phyloP scores from a whole-genome alignment of 495 filamentous ascomycete genomes.

The Lasiosphaeria hispida region DNA sequence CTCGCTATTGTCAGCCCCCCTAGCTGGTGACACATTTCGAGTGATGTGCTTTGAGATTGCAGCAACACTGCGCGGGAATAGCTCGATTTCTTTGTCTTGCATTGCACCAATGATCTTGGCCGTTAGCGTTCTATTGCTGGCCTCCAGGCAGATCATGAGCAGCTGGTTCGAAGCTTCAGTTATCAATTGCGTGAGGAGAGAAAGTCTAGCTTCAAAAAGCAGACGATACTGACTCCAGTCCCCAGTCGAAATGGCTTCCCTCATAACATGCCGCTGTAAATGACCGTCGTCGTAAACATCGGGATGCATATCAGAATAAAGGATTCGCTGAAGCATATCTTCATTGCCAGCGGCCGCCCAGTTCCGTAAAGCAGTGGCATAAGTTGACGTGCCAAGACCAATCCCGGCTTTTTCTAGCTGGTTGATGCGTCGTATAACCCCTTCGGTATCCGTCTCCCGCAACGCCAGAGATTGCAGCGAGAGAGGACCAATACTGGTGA shows the following conservation, averaged over 20 bases:
- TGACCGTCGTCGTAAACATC: conserved; percentile 64
- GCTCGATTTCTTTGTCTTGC: conserved; percentile 18
- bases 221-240: conserved; percentile 33
- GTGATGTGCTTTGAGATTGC: conserved; percentile 18
- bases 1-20: neutral
- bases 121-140: neutral
- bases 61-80: conserved; percentile 1
- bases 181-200: neutral
- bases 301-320: conserved; percentile 72
- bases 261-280: conserved; percentile 49
- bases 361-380: conserved; percentile 55
- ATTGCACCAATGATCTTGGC: conserved; percentile 32
- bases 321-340: conserved; percentile 56
- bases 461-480: conserved; percentile 69
- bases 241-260: conserved; percentile 19
- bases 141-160: conserved; percentile 4
- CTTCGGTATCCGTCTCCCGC: conserved; percentile 52
- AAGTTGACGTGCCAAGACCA: conserved; percentile 56
- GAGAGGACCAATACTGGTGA: conserved; percentile 66
- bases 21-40: conserved; percentile 1
- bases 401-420: conserved; percentile 58
- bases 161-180: conserved; percentile 8
- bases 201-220: conserved; percentile 24
- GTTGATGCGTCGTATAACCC: conserved; percentile 54
- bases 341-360: conserved; percentile 55